Percentiles rank a stretch among this genome's conserved stretches.
Evolutionary conservation across 495 filamentous ascomycete species (phyloP).

Genomic region (Lepidopterella palustris): DNA sequence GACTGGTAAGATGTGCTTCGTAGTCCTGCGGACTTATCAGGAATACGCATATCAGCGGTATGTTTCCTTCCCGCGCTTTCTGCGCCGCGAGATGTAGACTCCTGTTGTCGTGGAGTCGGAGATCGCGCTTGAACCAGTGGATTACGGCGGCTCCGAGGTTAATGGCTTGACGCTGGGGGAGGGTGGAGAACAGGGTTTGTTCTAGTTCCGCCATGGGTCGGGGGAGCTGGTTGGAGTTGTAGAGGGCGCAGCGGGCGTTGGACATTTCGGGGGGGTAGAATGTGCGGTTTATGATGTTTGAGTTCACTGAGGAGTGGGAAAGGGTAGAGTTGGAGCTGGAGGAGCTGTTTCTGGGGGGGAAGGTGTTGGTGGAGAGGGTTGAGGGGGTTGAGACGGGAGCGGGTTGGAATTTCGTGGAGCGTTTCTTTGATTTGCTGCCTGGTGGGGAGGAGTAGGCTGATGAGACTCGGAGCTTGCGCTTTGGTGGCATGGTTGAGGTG

Average conservation of each 20-base stretch:
- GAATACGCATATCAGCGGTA: constrained; percentile 70
- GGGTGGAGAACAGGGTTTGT: constrained; percentile 27
- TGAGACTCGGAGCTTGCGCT: constrained; percentile 11
- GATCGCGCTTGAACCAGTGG: constrained; percentile 87
- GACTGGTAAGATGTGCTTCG: constrained; percentile 69
- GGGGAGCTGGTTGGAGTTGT: constrained; percentile 57
- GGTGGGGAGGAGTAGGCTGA: constrained; percentile 13
- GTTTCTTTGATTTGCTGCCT: constrained; percentile 20
- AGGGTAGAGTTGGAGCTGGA: constrained; percentile 24
- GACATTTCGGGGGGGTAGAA: constrained; percentile 85
- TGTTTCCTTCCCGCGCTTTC: constrained; percentile 54
- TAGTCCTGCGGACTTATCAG: constrained; percentile 82
- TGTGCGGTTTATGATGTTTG: constrained; percentile 45
- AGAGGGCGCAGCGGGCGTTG: constrained; percentile 64
- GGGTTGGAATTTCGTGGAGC: constrained; percentile 13
- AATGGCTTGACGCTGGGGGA: constrained; percentile 32
- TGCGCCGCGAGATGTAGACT: constrained; percentile 59
- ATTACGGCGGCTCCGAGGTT: constrained; percentile 59
- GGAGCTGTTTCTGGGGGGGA: neutral
- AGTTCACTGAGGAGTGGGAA: constrained; percentile 28
- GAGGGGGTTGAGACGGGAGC: neutral
- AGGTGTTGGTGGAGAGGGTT: neutral
- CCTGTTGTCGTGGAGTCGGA: constrained; percentile 69
- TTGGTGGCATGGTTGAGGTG: constrained; percentile 19
- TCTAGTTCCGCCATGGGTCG: constrained; percentile 53